Evolutionary conservation across 2,329 filamentous ascomycete species (phyloP).

Genomic region (Exophiala spinifera): DNA sequence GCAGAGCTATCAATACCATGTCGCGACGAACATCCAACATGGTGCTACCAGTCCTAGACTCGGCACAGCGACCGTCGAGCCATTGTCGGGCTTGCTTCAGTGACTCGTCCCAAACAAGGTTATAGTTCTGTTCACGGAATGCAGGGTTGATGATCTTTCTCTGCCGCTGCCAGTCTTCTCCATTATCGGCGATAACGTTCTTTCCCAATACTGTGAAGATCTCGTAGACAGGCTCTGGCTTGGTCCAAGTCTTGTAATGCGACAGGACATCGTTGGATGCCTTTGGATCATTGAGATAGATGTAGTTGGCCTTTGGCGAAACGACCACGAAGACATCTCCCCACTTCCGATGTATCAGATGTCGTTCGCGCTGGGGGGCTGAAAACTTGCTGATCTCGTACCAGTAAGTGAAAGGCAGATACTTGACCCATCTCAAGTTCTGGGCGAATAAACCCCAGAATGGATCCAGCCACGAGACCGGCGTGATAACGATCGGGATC

Average conservation of each 20-base stretch:
- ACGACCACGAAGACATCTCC: neutral
- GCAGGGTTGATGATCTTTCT: conserved; percentile 40
- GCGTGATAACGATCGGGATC: conserved; percentile 1
- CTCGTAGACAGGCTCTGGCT: neutral
- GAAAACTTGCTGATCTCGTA: neutral
- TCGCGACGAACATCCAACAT: conserved; percentile 20
- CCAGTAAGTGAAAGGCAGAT: neutral
- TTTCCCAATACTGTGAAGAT: neutral
- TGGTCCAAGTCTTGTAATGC: conserved; percentile 1
- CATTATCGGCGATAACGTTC: neutral
- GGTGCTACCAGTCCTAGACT: neutral
- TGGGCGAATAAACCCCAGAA: neutral
- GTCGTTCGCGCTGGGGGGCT: neutral
- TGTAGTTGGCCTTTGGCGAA: neutral
- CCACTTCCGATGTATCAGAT: neutral
- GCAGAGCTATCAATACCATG: conserved; percentile 18
- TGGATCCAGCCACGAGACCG: conserved; percentile 3
- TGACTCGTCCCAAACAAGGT: conserved; percentile 35
- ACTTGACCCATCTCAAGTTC: neutral
- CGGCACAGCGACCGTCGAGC: neutral
- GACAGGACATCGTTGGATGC: neutral
- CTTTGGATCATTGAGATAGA: neutral
- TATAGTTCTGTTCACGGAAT: conserved; percentile 44
- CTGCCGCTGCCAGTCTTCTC: conserved; percentile 39
- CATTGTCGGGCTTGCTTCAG: neutral